These are phyloP conservation scores for Hydnomerulius pinastri DNA, from an alignment of 768 basidiomycete genomes.

Conservation along the genomic window DNA sequence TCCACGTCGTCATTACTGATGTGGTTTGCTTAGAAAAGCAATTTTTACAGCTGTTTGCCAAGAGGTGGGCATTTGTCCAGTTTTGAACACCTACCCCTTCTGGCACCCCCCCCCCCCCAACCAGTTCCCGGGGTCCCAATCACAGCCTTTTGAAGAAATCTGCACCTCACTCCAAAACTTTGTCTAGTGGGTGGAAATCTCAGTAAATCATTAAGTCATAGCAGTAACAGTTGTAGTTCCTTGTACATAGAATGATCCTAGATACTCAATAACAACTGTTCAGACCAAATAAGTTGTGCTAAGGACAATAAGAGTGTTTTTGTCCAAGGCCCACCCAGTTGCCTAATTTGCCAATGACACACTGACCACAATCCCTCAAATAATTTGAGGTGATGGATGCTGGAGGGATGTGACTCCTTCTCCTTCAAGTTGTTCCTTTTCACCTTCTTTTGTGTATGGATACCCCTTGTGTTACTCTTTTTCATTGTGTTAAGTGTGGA, in stretches of 20 bases:
- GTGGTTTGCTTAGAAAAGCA: too few species aligned
- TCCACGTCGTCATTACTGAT: slow-evolving; percentile 44
- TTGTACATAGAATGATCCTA: neutral
- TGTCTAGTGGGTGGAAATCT: neutral
- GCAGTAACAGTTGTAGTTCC: neutral
- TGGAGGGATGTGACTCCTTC: neutral
- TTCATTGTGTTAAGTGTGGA: too few species aligned
- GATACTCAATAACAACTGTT: neutral
- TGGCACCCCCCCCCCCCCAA: neutral
- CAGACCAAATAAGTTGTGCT: neutral
- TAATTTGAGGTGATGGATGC: neutral
- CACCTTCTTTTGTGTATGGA: neutral
- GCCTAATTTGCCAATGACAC: neutral
- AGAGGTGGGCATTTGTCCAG: neutral
- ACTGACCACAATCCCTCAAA: neutral
- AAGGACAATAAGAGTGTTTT: neutral
- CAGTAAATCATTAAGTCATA: neutral
- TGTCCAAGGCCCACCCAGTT: neutral
- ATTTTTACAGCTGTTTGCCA: too few species aligned
- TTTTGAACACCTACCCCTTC: neutral
- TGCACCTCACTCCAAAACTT: neutral
- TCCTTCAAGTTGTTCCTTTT: neutral
- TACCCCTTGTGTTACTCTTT: too few species aligned
- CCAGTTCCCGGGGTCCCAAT: neutral
- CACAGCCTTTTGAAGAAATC: neutral